These are phyloP conservation scores for Psilocybe tampanensis DNA, from an alignment of 768 basidiomycete species.

Conservation along the genomic window DNA sequence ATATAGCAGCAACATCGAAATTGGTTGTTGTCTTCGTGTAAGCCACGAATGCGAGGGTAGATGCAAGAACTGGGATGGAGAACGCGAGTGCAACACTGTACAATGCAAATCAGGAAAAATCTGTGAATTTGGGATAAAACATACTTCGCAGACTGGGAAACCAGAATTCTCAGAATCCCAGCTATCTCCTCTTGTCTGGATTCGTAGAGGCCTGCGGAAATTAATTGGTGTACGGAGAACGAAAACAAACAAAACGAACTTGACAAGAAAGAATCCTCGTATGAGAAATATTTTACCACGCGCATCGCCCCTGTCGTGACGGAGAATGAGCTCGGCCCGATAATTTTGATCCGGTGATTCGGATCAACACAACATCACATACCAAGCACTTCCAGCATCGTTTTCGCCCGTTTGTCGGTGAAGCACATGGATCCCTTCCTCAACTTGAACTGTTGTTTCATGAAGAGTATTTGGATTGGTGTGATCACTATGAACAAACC, in stretches of 20 bases:
- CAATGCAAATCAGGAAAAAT: slow-evolving; percentile 12
- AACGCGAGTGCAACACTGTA: slow-evolving; percentile 53
- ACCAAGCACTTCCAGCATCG: slow-evolving; percentile 66
- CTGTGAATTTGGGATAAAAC: slow-evolving; percentile 15
- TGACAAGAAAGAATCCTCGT: slow-evolving; percentile 67
- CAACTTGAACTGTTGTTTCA: slow-evolving; percentile 57
- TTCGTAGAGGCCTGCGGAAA: slow-evolving; percentile 49
- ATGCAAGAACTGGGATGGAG: slow-evolving; percentile 64
- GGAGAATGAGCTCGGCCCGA: no score
- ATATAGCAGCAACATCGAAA: slow-evolving; percentile 70
- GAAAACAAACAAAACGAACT: slow-evolving; percentile 40
- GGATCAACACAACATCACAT: no score
- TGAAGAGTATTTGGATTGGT: slow-evolving; percentile 65
- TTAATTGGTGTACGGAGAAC: not conserved
- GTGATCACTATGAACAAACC: slow-evolving; percentile 62
- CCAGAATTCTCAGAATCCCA: slow-evolving; percentile 57
- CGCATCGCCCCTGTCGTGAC: slow-evolving; percentile 54
- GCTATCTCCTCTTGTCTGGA: slow-evolving; percentile 58
- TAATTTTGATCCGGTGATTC: no score
- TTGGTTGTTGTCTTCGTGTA: slow-evolving; percentile 56
- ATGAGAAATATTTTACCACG: slow-evolving; percentile 78
- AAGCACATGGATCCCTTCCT: slow-evolving; percentile 58
- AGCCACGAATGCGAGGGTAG: slow-evolving; percentile 67
- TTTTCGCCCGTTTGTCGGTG: slow-evolving; percentile 65
- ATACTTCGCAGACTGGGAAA: slow-evolving; percentile 65